Percentiles rank a stretch among this genome's conserved stretches.
phyloP scores from a whole-genome alignment of 2,329 filamentous ascomycete species.

The Trichoderma endophyticum region DNA sequence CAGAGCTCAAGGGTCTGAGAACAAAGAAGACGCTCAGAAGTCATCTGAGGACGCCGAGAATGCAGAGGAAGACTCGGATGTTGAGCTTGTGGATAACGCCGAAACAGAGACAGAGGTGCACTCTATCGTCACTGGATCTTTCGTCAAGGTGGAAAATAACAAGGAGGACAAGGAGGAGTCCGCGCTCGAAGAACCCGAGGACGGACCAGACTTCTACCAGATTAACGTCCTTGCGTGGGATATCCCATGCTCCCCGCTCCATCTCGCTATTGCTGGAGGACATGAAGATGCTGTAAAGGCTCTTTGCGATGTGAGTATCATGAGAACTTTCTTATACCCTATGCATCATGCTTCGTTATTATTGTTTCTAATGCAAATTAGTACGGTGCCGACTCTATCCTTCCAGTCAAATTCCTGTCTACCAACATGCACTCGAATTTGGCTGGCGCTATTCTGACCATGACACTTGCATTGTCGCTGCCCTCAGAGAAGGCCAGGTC shows the following conservation, averaged over 20 bases:
- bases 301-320: conserved; percentile 55
- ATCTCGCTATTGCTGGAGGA: conserved; percentile 73
- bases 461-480: conserved; percentile 65
- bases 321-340: not conserved
- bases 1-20: conserved; percentile 23
- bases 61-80: conserved; percentile 41
- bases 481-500: conserved; percentile 59
- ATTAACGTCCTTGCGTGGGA: conserved; percentile 81
- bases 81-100: conserved; percentile 44
- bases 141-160: conserved; percentile 61
- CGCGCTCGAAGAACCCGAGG: conserved; percentile 51
- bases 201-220: conserved; percentile 76
- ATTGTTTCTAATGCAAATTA: conserved; percentile 30
- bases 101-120: conserved; percentile 46
- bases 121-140: conserved; percentile 66
- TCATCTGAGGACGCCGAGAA: conserved; percentile 27
- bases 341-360: not conserved
- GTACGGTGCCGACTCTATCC: conserved; percentile 73
- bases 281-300: conserved; percentile 66
- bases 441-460: conserved; percentile 61
- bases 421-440: conserved; percentile 37
- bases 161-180: conserved; percentile 41
- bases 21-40: conserved; percentile 16
- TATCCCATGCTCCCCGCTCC: conserved; percentile 67
- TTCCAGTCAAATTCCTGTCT: conserved; percentile 66